Evolutionary conservation across 1,284 basidiomycete genomes (phyloP), one percentile per base, ranked within the genome.

Genomic region (Inonotus hispidus): DNA sequence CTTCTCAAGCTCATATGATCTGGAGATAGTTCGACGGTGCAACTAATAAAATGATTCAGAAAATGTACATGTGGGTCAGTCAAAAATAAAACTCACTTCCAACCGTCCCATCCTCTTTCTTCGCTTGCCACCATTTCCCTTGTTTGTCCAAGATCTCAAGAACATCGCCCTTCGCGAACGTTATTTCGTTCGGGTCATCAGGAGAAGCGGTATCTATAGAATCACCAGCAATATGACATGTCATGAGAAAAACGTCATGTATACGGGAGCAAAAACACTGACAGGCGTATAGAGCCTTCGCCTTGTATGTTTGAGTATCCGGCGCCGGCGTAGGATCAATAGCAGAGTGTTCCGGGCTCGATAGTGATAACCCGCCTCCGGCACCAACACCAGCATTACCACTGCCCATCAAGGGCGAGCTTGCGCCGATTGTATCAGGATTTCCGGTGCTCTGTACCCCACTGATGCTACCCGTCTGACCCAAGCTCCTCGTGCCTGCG

Each of bases 71-170:
- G 62, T 8, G 58, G 13, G 3, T 59, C 11, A 49, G 1, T 50
- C 38, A 25, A 49, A 35, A 29, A 14, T 38, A 59, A n/a, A 3
- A 82, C 86, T 74, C 71, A 91, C 88, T 93, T 78, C 96, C 89
- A 66, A 86, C 78, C 63, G 84, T 77, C 55, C 95, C 96, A 69
- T 93, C 88, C 14, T 82, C 72, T 73, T 92, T 98, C 69, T 81
- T 87, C 50, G 94, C 94, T 73, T 96, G 93, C 93, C 93, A 98
- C 93, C 93, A 95, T 73, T 95, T 95, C 58, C 93, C 93, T 67
- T 88, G 84, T 73, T 93, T 95, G 76, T 99, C 97, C 57, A 96
- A 75, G 65, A 99, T 92, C 62, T 98, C 95, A 66, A 99, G 82
- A 46, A 95, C 81, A 71, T 99, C 96, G 57, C 94, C 94, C 73